These are phyloP conservation scores for Monosporascus sp. DNA, from an alignment of 2,329 filamentous ascomycete species.

Conservation along the genomic window DNA sequence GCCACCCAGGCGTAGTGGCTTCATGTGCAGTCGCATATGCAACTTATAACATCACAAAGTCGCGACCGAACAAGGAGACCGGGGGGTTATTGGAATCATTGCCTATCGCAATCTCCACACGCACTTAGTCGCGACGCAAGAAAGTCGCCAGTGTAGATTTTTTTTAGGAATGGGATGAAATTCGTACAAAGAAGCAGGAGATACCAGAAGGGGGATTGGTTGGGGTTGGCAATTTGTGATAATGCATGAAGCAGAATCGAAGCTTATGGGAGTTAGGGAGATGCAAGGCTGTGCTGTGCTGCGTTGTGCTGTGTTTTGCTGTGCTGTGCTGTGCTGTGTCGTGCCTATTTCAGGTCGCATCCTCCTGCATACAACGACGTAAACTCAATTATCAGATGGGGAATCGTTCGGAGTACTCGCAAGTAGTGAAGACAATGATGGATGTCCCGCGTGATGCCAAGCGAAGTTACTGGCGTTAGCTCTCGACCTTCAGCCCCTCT, in stretches of 20 bases:
- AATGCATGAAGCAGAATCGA: not conserved
- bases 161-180: too few species aligned
- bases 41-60: not conserved
- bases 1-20: not conserved
- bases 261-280: slow-evolving; percentile 2
- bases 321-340: not conserved
- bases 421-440: too few species aligned
- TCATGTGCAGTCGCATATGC: not conserved
- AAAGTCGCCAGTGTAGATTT: not conserved
- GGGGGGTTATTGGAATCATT: not conserved
- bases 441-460: too few species aligned
- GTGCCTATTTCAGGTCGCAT: not conserved
- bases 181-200: not conserved
- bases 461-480: too few species aligned
- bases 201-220: not conserved
- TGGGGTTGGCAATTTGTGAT: not conserved
- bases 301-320: not conserved
- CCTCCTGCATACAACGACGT: not conserved
- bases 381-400: too few species aligned
- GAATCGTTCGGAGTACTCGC: too few species aligned
- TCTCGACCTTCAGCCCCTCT: too few species aligned
- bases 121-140: not conserved
- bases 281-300: slow-evolving; percentile 5
- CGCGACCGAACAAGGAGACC: not conserved
- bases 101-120: not conserved